Evolutionary conservation across 2,329 filamentous ascomycete species (phyloP).

Genomic region (Leptographium procerum): DNA sequence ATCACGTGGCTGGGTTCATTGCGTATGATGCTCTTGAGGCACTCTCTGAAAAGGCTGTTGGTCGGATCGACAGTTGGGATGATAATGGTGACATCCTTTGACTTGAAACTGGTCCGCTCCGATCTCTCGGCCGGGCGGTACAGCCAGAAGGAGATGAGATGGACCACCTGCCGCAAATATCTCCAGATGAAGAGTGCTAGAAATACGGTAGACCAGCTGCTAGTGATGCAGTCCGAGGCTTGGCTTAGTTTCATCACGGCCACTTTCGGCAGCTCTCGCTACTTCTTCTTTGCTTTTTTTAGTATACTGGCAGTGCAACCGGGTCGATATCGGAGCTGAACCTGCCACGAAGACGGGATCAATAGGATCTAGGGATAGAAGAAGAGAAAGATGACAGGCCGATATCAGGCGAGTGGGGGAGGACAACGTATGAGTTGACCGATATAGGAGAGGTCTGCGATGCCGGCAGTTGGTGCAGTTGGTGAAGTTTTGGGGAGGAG

Average conservation of each 20-base stretch:
- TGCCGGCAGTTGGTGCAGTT: neutral
- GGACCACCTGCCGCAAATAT: constrained; percentile 33
- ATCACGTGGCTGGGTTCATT: constrained; percentile 28
- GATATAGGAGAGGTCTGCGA: neutral
- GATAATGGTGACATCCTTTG: constrained; percentile 35
- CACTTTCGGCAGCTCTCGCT: neutral
- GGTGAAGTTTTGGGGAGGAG: too few species aligned
- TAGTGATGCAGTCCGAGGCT: neutral
- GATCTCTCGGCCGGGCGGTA: constrained; percentile 25
- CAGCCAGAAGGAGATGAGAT: constrained; percentile 26
- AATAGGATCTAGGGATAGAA: neutral
- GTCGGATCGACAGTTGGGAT: constrained; percentile 38
- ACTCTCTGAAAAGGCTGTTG: constrained; percentile 28
- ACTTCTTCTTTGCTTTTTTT: neutral
- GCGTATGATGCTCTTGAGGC: constrained; percentile 25
- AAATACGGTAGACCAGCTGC: constrained; percentile 15
- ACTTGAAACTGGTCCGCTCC: constrained; percentile 18
- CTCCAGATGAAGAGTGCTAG: constrained; percentile 28
- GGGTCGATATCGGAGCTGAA: too few species aligned
- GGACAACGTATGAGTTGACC: neutral
- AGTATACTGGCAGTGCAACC: neutral
- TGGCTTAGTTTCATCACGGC: neutral
- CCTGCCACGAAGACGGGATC: neutral
- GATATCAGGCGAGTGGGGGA: neutral
- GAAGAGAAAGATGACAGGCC: neutral